Evolutionary conservation across 2,329 filamentous ascomycete genomes (phyloP).

Genomic region (Fusarium virguliforme): DNA sequence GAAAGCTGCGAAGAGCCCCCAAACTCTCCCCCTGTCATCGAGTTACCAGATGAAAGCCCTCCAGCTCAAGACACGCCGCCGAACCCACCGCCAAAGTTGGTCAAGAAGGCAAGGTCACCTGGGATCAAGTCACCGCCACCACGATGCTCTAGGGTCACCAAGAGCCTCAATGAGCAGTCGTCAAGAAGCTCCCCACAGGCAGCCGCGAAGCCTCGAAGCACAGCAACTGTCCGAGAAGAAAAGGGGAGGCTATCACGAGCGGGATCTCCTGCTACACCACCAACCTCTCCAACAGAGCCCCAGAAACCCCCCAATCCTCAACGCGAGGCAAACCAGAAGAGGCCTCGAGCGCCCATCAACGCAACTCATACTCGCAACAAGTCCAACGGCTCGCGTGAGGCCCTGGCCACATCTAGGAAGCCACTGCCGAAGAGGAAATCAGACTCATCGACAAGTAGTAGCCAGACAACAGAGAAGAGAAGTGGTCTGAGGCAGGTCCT

Average conservation of each 20-base stretch:
- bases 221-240: constrained; percentile 20
- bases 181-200: constrained; percentile 21
- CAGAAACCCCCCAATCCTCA: constrained; percentile 26
- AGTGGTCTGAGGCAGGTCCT: constrained; percentile 66
- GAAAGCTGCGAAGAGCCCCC: constrained; percentile 53
- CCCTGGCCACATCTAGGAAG: constrained; percentile 25
- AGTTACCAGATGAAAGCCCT: constrained; percentile 49
- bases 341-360: constrained; percentile 40
- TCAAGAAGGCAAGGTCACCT: constrained; percentile 29
- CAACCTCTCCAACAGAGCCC: constrained; percentile 27
- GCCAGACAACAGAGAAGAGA: constrained; percentile 60
- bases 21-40: constrained; percentile 47
- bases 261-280: constrained; percentile 28
- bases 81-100: constrained; percentile 32
- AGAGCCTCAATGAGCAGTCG: constrained; percentile 20
- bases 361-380: constrained; percentile 51
- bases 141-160: constrained; percentile 30
- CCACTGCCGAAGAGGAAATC: constrained; percentile 46
- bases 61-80: constrained; percentile 2
- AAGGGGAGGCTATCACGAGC: constrained; percentile 29
- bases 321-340: constrained; percentile 49
- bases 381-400: constrained; percentile 44
- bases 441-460: constrained; percentile 31
- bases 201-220: constrained; percentile 17
- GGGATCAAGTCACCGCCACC: constrained; percentile 32